Evolutionary conservation across 352 stramenopile species (phyloP).

Genomic region (Pythium phragmitis): DNA sequence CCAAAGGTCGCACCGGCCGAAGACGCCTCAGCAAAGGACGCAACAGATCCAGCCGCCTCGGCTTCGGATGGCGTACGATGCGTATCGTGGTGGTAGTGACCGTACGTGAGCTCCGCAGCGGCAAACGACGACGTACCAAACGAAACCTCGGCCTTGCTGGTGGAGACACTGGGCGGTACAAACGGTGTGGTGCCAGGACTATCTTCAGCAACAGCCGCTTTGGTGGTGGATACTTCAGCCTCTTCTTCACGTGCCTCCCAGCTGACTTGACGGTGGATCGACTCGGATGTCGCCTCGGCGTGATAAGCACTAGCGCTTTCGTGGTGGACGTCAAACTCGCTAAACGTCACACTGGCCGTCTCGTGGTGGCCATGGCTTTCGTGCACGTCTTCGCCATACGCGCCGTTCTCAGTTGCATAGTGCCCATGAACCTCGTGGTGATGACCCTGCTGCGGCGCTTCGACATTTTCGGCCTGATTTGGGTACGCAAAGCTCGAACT

Average conservation of each 20-base stretch:
- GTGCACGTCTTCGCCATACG: neutral
- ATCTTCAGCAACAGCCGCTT: neutral
- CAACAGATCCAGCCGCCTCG: conserved; percentile 42
- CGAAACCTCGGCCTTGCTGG: conserved; percentile 20
- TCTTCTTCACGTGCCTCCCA: conserved; percentile 16
- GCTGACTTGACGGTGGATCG: conserved; percentile 15
- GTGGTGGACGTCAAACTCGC: neutral
- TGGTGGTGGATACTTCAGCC: neutral
- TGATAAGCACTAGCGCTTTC: neutral
- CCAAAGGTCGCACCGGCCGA: conserved; percentile 79
- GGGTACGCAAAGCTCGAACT: neutral
- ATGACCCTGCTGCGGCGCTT: neutral
- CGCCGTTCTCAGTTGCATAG: neutral
- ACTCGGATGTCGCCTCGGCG: conserved; percentile 6
- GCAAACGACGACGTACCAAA: conserved; percentile 31
- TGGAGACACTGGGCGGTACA: neutral
- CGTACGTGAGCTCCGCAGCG: conserved; percentile 27
- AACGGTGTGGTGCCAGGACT: neutral
- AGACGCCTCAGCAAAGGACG: conserved; percentile 59
- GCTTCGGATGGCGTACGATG: conserved; percentile 28
- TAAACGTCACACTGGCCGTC: neutral
- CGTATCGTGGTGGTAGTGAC: conserved; percentile 30
- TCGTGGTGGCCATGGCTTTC: neutral
- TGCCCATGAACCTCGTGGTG: neutral
- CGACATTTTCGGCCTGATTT: neutral